Evolutionary conservation across 306 rosid genomes (phyloP).

Genomic region (Corylus americana): DNA sequence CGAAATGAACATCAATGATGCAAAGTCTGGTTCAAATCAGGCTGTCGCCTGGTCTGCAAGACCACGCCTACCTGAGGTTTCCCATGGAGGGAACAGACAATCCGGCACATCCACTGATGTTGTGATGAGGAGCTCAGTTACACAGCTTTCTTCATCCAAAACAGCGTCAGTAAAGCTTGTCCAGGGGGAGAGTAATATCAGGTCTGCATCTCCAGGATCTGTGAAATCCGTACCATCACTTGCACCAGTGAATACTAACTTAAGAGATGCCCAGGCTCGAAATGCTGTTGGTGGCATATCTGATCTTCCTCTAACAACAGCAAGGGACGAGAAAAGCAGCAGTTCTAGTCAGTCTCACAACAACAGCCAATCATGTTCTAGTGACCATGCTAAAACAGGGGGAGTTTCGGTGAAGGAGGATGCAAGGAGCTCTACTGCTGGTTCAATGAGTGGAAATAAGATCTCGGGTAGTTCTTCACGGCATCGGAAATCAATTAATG

Average conservation of each 20-base stretch:
- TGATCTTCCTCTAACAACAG: conserved; percentile 58
- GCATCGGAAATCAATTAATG: conserved; percentile 60
- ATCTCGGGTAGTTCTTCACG: conserved; percentile 65
- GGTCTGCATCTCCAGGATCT: conserved; percentile 51
- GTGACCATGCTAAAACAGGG: conserved; percentile 70
- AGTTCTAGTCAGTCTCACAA: conserved; percentile 87
- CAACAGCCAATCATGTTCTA: conserved; percentile 70
- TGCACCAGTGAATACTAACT: conserved; percentile 34
- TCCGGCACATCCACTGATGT: conserved; percentile 60
- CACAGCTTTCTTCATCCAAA: conserved; percentile 58
- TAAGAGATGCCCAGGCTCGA: conserved; percentile 50
- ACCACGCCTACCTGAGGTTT: conserved; percentile 54
- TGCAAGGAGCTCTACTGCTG: conserved; percentile 72
- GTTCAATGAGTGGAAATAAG: conserved; percentile 59
- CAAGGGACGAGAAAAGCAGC: conserved; percentile 83
- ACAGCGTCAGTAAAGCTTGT: conserved; percentile 49
- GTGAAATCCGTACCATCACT: conserved; percentile 39
- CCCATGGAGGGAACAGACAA: conserved; percentile 58
- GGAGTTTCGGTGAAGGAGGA: conserved; percentile 64
- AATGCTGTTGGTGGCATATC: conserved; percentile 44
- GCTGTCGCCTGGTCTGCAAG: conserved; percentile 60
- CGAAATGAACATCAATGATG: conserved; percentile 71
- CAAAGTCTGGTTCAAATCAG: conserved; percentile 63
- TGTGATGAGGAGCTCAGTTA: conserved; percentile 56
- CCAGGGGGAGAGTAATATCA: conserved; percentile 51